Base-by-base conservation (phyloP, 352 stramenopile genomes). In the Phytophthora citricola region DNA sequence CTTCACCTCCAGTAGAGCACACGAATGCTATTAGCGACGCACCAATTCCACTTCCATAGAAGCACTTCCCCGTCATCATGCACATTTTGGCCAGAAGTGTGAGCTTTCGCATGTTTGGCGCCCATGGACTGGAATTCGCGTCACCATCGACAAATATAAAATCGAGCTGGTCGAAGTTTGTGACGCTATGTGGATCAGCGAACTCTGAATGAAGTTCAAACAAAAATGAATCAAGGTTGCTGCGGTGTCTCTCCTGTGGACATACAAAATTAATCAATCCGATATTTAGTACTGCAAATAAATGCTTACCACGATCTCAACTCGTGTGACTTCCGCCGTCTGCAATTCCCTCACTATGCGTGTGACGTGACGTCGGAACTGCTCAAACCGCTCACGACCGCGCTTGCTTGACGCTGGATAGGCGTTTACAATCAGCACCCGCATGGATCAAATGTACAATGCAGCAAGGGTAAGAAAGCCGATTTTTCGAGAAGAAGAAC, bases 21-120 rank as follows among this genome's bases (percentile, higher is more conserved):
- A 92, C 48, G 58, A 87, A 94, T 15, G 85, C 75, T 8, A 95
- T 38, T 34, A 94, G 48, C 4, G 58, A 60, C 2, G 87, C 85
- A 11, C 84, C 85, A 17, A 94, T 54, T 15, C 79, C 75, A 52
- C 73, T 87, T 29, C 75, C 84, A 58, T 87, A 95, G 12, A 87
- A 78, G 24, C 87, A 95, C 50, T 95, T 95, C 38, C 86, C 87
- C 10, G 87, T 94, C 84, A 94, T 92, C 85, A 93, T 94, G 66
- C 87, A 95, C 85, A 94, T 93, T 66, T 95, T 95, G 20, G 73
- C 75, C 15, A 91, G 66, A 20, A 91, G 48, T 32, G 71, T 50
- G 8, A 95, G 69, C 51, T 94, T 90, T 38, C 80, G 79, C 63
- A 89, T 76, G 31, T 67, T 73, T 0, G 80, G 82, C 5, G 76